Base-by-base conservation (phyloP, 2,329 filamentous ascomycete species). In the Paramyrothecium sp. region DNA sequence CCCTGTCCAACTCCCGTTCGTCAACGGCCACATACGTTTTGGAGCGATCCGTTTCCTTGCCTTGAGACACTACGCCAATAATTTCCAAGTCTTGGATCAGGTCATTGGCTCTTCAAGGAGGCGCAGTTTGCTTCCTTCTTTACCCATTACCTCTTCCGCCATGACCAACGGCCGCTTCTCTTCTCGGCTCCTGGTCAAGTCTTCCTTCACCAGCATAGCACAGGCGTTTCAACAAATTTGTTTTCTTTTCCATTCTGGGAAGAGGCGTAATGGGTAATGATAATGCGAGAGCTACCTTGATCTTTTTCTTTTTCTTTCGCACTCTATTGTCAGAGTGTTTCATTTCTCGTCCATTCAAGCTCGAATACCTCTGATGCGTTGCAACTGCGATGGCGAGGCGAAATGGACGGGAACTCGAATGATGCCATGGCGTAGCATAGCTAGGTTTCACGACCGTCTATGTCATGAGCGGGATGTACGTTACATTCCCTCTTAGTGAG, bases 241-340 rank as follows among this genome's bases (percentile, higher is more conserved):
- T 54, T 44, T 44, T 44, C 38, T 44, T 44, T 16, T 44, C 38
- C 33, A 52, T 46, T 52, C 48, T 50, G n/a, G 44, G 26, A 53
- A 47, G 48, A 47, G 60, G 54, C 55, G 57, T 61, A 60, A 56
- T 57, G 61, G 58, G 55, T 64, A 63, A 63, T 63, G 60, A 56
- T 65, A 56, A 62, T 64, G 38, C 51, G 53, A 56, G 52, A 50
- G 47, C 51, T 38, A 51, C 22, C 17, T 21, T 46, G 33, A 55
- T 10, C 30, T 7, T 48, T 41, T 21, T 23, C 23, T 23, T 46
- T 38, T 23, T 51, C n/a, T 7, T 34, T 51, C 47, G 23, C 46
- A 50, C 23, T 22, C 41, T 41, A 5, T 30, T 17, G 38, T 16
- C 4, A 12, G 38, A 44, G n/a, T 44, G 38, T 44, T 44, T 44